A percentile compares a stretch with the other conserved stretches of the same genome.
Conservation (phyloP, 768 basidiomycete species). For the Trametes punicea region DNA sequence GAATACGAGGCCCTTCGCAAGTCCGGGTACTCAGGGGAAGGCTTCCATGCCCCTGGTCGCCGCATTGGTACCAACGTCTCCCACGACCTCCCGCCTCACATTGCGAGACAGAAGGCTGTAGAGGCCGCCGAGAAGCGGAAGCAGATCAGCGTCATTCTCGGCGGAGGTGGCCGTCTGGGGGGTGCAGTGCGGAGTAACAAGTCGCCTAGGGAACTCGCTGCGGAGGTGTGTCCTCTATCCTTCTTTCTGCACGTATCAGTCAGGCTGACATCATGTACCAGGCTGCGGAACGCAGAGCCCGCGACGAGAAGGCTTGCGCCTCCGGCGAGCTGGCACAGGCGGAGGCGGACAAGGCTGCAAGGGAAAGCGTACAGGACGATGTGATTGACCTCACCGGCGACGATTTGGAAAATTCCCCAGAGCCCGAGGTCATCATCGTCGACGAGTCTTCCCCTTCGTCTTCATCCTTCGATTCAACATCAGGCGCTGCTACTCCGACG, state of each 20-base stretch:
- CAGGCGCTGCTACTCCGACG: slow-evolving; percentile 5
- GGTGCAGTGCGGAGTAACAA: slow-evolving; percentile 31
- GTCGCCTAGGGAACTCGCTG: slow-evolving; percentile 70
- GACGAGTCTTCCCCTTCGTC: slow-evolving; percentile 24
- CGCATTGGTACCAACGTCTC: slow-evolving; percentile 65
- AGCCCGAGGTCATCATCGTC: slow-evolving; percentile 26
- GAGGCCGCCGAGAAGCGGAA: slow-evolving; percentile 78
- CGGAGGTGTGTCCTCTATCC: slow-evolving; percentile 44
- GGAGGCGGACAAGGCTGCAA: slow-evolving; percentile 68
- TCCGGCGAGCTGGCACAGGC: slow-evolving; percentile 51
- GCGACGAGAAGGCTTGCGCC: slow-evolving; percentile 75
- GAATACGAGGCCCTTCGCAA: slow-evolving; percentile 79
- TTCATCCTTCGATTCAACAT: not conserved
- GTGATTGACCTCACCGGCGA: slow-evolving; percentile 59
- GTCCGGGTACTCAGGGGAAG: slow-evolving; percentile 87
- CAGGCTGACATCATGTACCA: slow-evolving; percentile 31
- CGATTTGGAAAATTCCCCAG: slow-evolving; percentile 32
- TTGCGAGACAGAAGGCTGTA: slow-evolving; percentile 65
- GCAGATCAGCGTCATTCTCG: slow-evolving; percentile 40
- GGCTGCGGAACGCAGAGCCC: slow-evolving; percentile 81
- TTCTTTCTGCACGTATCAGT: not conserved
- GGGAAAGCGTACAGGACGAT: slow-evolving; percentile 57
- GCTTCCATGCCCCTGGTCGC: slow-evolving; percentile 77
- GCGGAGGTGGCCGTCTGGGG: slow-evolving; percentile 59
- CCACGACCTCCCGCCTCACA: slow-evolving; percentile 62